Base-by-base conservation (phyloP, 2,329 filamentous ascomycete genomes). In the Teratosphaeria zuluensis region DNA sequence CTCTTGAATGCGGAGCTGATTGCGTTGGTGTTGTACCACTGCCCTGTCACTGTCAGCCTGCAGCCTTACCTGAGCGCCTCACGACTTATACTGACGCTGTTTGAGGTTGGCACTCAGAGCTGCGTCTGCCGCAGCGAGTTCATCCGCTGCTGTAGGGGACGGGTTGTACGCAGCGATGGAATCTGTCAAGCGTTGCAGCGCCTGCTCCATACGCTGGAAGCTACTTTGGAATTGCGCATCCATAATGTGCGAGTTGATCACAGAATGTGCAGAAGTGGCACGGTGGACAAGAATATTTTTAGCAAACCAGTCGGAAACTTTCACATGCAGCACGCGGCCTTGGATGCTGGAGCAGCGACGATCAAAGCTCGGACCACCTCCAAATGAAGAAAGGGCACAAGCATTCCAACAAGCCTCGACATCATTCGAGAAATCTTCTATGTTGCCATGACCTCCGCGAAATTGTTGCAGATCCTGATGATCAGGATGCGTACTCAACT, bases 161-260 rank as follows among this genome's bases (percentile, higher is more conserved):
- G 90, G 89, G 67, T 91, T 90, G 74, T 92, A 92, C 63, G 90
- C 88, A 5, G 88, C 81, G 62, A 95, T 87, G 0, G 89, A 92
- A 70, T 91, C 88, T 65, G 91, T 86, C 35, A 95, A 78, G 31
- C 78, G 84, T 12, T 82, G 80, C 21, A 95, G 77, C 4, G 76
- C 76, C 56, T 71, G 69, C 59, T 80, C 77, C 51, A 80, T 69
- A 60, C 77, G 73, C 63, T 76, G 70, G 61, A 78, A 78, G 61
- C 74, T 76, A 14, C 69, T 64, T 32, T 75, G 72, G 33, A 80
- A 72, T 32, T 74, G 61, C 54, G 69, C 67, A 57, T 76, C 72
- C 77, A 79, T 79, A 21, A 21, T 48, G 42, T 21, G 16, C 42
- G 16, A 4, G n/a, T 6, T 21, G 5, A 8, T 8, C 42, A 7